Percentiles rank a stretch among this genome's conserved stretches.
phyloP scores from a whole-genome alignment of 225 moss, liverwort and hornwort genomes.

The Anthoceros angustus region DNA sequence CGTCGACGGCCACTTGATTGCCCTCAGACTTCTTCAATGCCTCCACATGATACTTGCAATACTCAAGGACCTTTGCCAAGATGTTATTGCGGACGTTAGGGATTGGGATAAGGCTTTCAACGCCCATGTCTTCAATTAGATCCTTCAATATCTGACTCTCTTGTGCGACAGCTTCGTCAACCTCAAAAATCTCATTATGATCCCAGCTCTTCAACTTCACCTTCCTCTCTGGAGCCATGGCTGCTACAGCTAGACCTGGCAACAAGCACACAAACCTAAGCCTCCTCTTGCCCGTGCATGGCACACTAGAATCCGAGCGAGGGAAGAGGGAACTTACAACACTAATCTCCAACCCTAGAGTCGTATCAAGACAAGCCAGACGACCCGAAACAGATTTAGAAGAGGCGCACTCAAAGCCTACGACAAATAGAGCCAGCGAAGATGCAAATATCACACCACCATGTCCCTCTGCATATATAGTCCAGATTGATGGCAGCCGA shows the following conservation, averaged over 20 bases:
- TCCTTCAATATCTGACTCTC: slow-evolving; percentile 22
- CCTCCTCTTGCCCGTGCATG: too few species aligned
- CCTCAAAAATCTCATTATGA: slow-evolving; percentile 26
- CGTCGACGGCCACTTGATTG: slow-evolving; percentile 11
- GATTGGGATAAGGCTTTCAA: slow-evolving; percentile 18
- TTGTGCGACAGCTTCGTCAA: slow-evolving; percentile 7
- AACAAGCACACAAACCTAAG: too few species aligned
- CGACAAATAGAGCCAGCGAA: too few species aligned
- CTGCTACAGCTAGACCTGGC: background rate
- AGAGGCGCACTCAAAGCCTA: too few species aligned
- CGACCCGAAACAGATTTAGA: too few species aligned
- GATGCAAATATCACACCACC: too few species aligned
- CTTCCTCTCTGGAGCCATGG: slow-evolving; percentile 13
- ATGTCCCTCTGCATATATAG: too few species aligned
- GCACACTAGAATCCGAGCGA: too few species aligned
- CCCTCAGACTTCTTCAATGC: slow-evolving; percentile 12
- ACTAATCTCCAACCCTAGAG: too few species aligned
- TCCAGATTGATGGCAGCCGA: too few species aligned
- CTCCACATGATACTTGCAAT: slow-evolving; percentile 31
- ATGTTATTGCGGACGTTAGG: slow-evolving; percentile 20
- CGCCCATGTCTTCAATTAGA: slow-evolving; percentile 25
- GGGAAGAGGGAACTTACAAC: too few species aligned
- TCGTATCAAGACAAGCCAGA: too few species aligned
- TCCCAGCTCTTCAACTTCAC: slow-evolving; percentile 22
- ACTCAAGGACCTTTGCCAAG: slow-evolving; percentile 24